A percentile compares a stretch with the other conserved stretches of the same genome.
phyloP scores from a whole-genome alignment of 1,139 yeast species.

The Debaryomyces fabryi region DNA sequence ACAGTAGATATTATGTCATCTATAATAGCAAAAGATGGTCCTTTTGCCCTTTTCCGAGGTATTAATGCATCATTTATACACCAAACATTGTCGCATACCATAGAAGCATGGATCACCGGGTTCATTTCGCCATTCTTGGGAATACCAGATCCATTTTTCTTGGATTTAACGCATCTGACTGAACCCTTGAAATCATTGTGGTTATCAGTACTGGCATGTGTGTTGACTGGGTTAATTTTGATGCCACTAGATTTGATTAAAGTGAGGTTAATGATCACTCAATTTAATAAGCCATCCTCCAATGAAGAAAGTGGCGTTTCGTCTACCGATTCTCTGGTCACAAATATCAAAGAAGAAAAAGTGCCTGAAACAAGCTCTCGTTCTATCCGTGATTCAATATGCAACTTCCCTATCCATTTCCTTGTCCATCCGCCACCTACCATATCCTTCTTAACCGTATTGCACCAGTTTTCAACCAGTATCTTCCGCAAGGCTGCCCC shows the following conservation, averaged over 20 bases:
- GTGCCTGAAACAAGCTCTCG: constrained; percentile 24
- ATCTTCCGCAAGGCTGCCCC: constrained; percentile 74
- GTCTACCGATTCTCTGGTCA: constrained; percentile 7
- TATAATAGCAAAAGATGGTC: constrained; percentile 75
- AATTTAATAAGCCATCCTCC: constrained; percentile 29
- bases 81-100: constrained; percentile 71
- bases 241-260: constrained; percentile 84
- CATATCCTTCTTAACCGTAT: constrained; percentile 54
- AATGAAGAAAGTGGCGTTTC: constrained; percentile 10
- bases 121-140: constrained; percentile 78
- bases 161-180: constrained; percentile 80
- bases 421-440: constrained; percentile 58
- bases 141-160: constrained; percentile 88
- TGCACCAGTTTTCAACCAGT: constrained; percentile 65
- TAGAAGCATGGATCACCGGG: constrained; percentile 93
- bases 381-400: constrained; percentile 42
- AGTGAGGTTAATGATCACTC: constrained; percentile 73
- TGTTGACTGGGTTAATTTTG: constrained; percentile 72
- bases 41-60: constrained; percentile 83
- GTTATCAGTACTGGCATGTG: constrained; percentile 70
- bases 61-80: constrained; percentile 82
- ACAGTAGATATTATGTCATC: constrained; percentile 74
- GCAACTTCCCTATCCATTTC: constrained; percentile 41
- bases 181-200: constrained; percentile 71
- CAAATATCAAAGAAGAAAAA: constrained; percentile 6